Evolutionary conservation across 768 basidiomycete species (phyloP), one percentile per base, ranked within the genome.

Genomic region (Trametes gibbosa): DNA sequence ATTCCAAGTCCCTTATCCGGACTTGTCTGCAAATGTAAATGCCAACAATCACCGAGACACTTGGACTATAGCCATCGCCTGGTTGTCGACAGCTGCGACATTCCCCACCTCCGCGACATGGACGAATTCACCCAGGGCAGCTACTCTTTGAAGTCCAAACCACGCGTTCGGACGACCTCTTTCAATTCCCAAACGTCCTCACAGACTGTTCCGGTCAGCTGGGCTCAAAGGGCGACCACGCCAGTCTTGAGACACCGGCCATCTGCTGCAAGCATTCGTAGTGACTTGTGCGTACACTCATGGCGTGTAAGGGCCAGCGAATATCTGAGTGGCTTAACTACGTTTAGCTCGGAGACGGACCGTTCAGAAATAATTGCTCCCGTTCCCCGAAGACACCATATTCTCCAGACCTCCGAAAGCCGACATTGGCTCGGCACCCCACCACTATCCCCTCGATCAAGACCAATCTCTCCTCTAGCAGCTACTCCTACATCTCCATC

Each of bases 351-450:
- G 9, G 71, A 72, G 19, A 56, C 68, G 1, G 74, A 76, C 47
- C 67, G 63, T 16, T 68, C 76, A 3, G 76, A 83, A 62, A 87
- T 88, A 37, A 71, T 84, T 43, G 79, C 89, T 0, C 86, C 87
- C 1, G 78, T 83, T 24, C 87, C 87, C n/a, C 83, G 81, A 12
- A 77, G 84, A 56, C 84, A 88, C 66, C 76, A 84, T 54, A 74
- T 64, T 5, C 64, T 89, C 8, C 85, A 88, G 56, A 78, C 76
- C 41, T 76, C 79, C 12, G 81, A 84, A 42, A 83, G 81, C 58
- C 80, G 81, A 52, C 79, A 81, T 46, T 87, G 86, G 87, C 77
- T 89, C 14, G 77, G 77, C 34, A 77, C 71, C 5, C 78, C 74
- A 29, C 77, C 76, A 14, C 71, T 70, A 53, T 85, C 78, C 1